A percentile compares a stretch with the other conserved stretches of the same genome.
Evolutionary conservation across 495 filamentous ascomycete genomes (phyloP).

Genomic region (Aspergillus kassunensis): DNA sequence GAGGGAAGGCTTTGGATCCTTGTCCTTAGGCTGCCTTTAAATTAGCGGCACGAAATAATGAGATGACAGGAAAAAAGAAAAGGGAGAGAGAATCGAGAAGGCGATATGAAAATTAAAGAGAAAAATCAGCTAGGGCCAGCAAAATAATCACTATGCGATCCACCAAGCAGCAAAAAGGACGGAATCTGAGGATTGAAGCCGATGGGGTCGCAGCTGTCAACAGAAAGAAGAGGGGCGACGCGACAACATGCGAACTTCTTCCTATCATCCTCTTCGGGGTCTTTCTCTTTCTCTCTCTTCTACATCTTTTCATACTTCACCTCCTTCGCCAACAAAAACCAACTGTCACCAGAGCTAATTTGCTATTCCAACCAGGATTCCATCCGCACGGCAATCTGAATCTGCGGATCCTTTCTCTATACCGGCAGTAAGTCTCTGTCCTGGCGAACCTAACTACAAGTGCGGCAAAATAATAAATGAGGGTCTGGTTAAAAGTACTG

Average conservation of each 20-base stretch:
- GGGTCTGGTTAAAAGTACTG: conserved; percentile 6
- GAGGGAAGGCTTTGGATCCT: conserved; percentile 9
- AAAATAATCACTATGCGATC: conserved; percentile 9
- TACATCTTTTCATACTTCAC: no score
- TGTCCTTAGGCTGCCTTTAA: conserved; percentile 12
- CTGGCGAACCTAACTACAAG: conserved; percentile 7
- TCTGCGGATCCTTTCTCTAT: conserved; percentile 18
- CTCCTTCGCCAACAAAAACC: no score
- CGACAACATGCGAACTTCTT: no score
- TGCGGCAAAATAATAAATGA: conserved; percentile 9
- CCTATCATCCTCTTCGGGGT: no score
- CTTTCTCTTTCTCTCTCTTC: no score
- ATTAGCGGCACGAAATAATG: conserved; percentile 12
- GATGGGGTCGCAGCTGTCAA: conserved; percentile 8
- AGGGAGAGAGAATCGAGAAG: conserved; percentile 6
- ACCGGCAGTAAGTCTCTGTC: conserved; percentile 15
- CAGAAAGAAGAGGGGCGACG: no score
- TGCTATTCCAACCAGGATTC: conserved; percentile 5
- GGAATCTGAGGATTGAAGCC: conserved; percentile 1
- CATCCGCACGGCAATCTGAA: conserved; percentile 17
- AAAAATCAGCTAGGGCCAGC: conserved; percentile 5
- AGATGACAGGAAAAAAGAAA: conserved; percentile 8
- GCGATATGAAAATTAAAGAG: conserved; percentile 4
- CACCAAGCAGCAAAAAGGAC: conserved; percentile 6
- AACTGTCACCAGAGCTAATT: no score